Evolutionary conservation across 148 eudicot species (phyloP), one percentile per base, ranked within the genome.

Genomic region (Chenopodium formosanum): DNA sequence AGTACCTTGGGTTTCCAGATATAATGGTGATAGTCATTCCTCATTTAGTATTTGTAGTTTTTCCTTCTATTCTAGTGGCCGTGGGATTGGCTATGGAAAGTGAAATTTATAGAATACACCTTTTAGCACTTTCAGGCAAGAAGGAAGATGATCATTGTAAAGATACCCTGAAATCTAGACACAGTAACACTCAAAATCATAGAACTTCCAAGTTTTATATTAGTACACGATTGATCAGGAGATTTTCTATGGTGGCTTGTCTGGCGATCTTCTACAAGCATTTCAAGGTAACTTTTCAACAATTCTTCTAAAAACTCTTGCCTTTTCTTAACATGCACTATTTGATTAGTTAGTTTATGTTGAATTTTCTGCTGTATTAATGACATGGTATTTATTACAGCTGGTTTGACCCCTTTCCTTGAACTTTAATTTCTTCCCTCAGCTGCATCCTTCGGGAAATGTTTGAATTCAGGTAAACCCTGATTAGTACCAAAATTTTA

Each of bases 11-110:
- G 60, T 88, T 82, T 78, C 99, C 99, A 3, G 99, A 95, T 87
- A 73, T 94, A 83, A 92, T 95, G 97, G 92, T 95, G 74, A 83
- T 93, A 20, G 92, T 91, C 82, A 86, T 95, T 75, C 92, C 97
- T 6, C 99, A 95, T 89, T 83, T 95, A 37, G 89, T 83, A 74
- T 88, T 91, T 25, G 88, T 95, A 22, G 89, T 95, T 53, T 86
- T 90, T 75, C 97, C 99, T 65, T 83, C 97, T 47, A 60, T 92
- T 74, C 32, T 87, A 9, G 86, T 87, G 46, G 85, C 74, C 78
- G 80, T 81, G 53, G 90, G 86, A 9, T 77, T 94, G 64, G 91
- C 92, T 78, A 89, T 84, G 70, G 99, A 95, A 83, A 86, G 90
- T 82, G 94, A 86, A 60, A 79, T 88, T 56, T 87, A 87, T 80